A percentile compares a stretch with the other conserved stretches of the same genome.
These are phyloP conservation scores for Suhomyces chickasaworum DNA, from an alignment of 1,139 yeast genomes.

Conservation along the genomic window DNA sequence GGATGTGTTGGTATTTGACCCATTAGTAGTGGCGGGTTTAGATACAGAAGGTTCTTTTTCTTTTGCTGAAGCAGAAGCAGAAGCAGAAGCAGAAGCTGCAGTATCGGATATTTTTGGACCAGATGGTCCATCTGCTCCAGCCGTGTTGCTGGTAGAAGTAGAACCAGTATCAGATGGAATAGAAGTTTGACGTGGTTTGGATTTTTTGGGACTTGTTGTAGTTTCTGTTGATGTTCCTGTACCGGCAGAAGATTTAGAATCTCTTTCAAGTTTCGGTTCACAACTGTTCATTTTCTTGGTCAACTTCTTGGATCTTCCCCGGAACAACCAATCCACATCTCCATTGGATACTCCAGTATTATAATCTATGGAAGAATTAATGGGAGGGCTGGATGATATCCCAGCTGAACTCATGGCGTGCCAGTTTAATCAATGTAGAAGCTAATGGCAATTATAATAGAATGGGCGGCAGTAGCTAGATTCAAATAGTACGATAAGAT, in stretches of 20 bases:
- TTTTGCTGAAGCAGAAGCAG: too few species aligned
- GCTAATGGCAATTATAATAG: not conserved
- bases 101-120: not conserved
- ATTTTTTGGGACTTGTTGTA: not conserved
- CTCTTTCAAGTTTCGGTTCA: not conserved
- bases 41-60: not conserved
- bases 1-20: not conserved
- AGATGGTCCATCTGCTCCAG: not conserved
- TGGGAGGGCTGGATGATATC: constrained; percentile 7
- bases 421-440: not conserved
- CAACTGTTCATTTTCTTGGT: constrained; percentile 41
- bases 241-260: not conserved
- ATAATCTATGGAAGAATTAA: constrained; percentile 16
- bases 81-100: not conserved
- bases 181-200: not conserved
- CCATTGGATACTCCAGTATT: constrained; percentile 65
- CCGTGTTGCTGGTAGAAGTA: not conserved
- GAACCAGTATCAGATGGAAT: not conserved
- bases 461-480: not conserved
- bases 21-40: not conserved
- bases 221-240: not conserved
- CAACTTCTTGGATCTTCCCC: constrained; percentile 63
- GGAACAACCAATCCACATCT: constrained; percentile 75
- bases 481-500: constrained; percentile 3
- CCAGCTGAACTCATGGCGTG: constrained; percentile 5